Base-by-base conservation (phyloP, 129 eudicot species). In the Centrapalus pauciflorus region DNA sequence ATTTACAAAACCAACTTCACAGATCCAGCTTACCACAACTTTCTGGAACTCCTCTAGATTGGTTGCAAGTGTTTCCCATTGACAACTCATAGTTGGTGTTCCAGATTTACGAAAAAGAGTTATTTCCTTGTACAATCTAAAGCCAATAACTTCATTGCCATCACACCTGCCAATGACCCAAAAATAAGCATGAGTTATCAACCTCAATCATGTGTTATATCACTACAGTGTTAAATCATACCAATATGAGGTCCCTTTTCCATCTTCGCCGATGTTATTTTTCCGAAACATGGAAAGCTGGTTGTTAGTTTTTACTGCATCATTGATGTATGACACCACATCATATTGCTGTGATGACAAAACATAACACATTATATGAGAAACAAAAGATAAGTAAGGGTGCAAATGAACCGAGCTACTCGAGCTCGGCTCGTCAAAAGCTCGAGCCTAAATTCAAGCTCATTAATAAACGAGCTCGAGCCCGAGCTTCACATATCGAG, bases 61-160 rank as follows among this genome's bases (percentile, higher is more conserved):
- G 14, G 96, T 89, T 38, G 98, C 96, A 63, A 93, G 89, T 71
- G 95, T 84, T 75, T 93, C 95, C 96, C 95, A 89, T 24, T 76
- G 74, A 64, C 50, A 73, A 54, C 43, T 56, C 19, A 75, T 30
- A 4, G 29, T 61, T 35, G 76, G 55, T 19, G 20, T 28, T 67
- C 55, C 77, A n/a, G 65, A 79, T 66, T 65, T 71, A 35, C 20
- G 73, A 2, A 55, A 70, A 30, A 51, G 67, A 11, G 38, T 71
- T 14, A 93, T 86, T 81, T 89, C 98, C 75, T 70, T 88, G 24
- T 86, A 90, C 61, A 90, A 74, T 71, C 97, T 83, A 54, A 86
- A 65, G 33, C 97, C 97, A 69, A 83, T 61, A 26, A 68, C 58
- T 51, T 75, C 84, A 81, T 79, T 67, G 25, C 96, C 98, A 40